Percentiles rank a stretch among this genome's conserved stretches.
phyloP scores from a whole-genome alignment of 2,329 filamentous ascomycete species.

The Ascosphaera aggregata region DNA sequence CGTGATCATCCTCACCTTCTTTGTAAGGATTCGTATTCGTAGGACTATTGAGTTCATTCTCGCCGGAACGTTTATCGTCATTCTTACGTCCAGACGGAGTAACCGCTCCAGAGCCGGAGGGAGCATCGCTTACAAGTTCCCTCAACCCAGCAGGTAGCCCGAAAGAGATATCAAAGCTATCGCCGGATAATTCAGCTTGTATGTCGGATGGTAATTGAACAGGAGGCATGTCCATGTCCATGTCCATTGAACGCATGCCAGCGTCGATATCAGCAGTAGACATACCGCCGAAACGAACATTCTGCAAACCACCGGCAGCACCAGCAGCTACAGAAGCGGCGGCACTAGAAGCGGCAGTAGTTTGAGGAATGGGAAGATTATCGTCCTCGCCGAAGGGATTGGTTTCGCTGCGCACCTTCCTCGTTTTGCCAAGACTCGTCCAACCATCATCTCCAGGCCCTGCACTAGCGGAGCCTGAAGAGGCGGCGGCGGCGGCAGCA shows the following conservation, averaged over 20 bases:
- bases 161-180: neutral
- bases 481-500: conserved; percentile 26
- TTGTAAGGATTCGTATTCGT: conserved; percentile 93
- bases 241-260: neutral
- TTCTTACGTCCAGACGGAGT: conserved; percentile 32
- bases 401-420: conserved; percentile 24
- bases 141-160: neutral
- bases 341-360: conserved; percentile 29
- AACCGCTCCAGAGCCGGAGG: conserved; percentile 29
- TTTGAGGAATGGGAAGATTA: conserved; percentile 50
- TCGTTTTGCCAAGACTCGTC: conserved; percentile 23
- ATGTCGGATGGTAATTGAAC: neutral
- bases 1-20: conserved; percentile 25
- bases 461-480: conserved; percentile 25
- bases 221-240: neutral
- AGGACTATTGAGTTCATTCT: conserved; percentile 51
- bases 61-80: neutral
- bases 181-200: neutral
- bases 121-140: conserved; percentile 11
- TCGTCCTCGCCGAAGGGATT: conserved; percentile 31
- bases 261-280: conserved; percentile 10
- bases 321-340: neutral
- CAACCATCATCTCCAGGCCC: conserved; percentile 15
- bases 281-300: conserved; percentile 34
- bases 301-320: conserved; percentile 13